Evolutionary conservation across 306 rosid species (phyloP), one percentile per base, ranked within the genome.

Genomic region (Cucumis hystrix): DNA sequence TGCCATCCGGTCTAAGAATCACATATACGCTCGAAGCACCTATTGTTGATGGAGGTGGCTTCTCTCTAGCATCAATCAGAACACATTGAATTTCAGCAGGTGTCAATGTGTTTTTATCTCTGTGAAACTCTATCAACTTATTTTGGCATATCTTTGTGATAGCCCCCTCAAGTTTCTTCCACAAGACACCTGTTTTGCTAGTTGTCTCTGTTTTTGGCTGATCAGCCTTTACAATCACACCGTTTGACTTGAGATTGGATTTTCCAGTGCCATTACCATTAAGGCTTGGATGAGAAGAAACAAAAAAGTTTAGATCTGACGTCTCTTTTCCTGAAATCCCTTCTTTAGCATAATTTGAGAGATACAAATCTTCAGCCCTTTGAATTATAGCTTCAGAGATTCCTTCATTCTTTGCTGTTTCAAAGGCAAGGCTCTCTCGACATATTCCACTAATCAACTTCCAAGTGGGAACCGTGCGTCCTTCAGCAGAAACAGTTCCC

Each of bases 351-450:
- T 79, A 87, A 81, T 82, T 88, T 54, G 91, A 89, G 47, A 51
- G 79, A 85, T 92, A 92, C 79, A 92, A 85, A 76, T 83, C 86
- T 79, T 94, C 90, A 23, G 97, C 98, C 87, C 98, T 82, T 77
- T 83, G 82, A 79, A 94, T 88, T 80, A 94, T 84, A 77, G 74
- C 62, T 80, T 90, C 96, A 9, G 93, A 85, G 73, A 94, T 57
- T 58, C 98, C 96, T 85, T 94, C 97, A 79, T 81, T 87, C 88
- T 77, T 82, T 45, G 98, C 97, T 60, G 98, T 94, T 91, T 94
- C 98, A 83, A 95, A 95, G 17, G 97, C 98, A 79, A 95, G 97
- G 84, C 97, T 95, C 84, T 92, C 98, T 82, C 87, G 89, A 75
- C 98, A 95, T 47, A 89, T 80, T 66, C 98, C 98, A 58, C 88